Percentiles rank a stretch among this genome's conserved stretches.
These are phyloP conservation scores for Coemansia sp. DNA, from an alignment of 192 early-diverging fungal genomes.

Conservation along the genomic window DNA sequence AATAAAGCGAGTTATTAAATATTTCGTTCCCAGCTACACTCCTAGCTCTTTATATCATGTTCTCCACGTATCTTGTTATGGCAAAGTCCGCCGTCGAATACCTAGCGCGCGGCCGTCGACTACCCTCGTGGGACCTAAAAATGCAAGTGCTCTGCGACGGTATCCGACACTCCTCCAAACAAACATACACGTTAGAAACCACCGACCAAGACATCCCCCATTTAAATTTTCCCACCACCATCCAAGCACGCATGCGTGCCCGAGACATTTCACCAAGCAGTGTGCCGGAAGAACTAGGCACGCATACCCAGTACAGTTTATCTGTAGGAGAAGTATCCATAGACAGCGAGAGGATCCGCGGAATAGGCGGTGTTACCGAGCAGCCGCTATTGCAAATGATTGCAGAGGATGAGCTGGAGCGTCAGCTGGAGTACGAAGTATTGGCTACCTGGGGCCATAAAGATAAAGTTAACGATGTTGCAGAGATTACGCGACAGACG, in stretches of 20 bases:
- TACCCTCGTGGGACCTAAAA: constrained; percentile 32
- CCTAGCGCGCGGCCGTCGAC: constrained; percentile 12
- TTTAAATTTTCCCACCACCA: constrained; percentile 6
- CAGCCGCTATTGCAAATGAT: constrained; percentile 11
- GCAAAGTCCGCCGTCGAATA: constrained; percentile 13
- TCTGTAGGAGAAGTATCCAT: not conserved
- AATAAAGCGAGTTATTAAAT: not conserved
- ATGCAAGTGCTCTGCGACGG: constrained; percentile 24
- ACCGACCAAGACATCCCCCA: constrained; percentile 16
- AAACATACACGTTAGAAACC: constrained; percentile 11
- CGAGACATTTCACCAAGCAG: constrained; percentile 3
- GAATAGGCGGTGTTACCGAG: constrained; percentile 21
- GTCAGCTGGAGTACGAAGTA: too few species aligned
- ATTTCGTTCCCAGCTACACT: not conserved
- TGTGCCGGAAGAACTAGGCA: not conserved
- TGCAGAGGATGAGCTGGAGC: not conserved
- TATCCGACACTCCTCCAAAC: constrained; percentile 3
- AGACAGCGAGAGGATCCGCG: constrained; percentile 3
- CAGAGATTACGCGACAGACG: too few species aligned
- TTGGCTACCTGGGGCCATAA: too few species aligned
- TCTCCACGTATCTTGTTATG: constrained; percentile 10
- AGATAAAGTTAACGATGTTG: too few species aligned
- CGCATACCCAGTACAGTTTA: not conserved
- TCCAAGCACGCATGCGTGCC: not conserved
- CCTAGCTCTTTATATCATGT: not conserved